Evolutionary conservation across 1,284 basidiomycete genomes (phyloP), one percentile per base, ranked within the genome.

Genomic region (Peniophora sp.): DNA sequence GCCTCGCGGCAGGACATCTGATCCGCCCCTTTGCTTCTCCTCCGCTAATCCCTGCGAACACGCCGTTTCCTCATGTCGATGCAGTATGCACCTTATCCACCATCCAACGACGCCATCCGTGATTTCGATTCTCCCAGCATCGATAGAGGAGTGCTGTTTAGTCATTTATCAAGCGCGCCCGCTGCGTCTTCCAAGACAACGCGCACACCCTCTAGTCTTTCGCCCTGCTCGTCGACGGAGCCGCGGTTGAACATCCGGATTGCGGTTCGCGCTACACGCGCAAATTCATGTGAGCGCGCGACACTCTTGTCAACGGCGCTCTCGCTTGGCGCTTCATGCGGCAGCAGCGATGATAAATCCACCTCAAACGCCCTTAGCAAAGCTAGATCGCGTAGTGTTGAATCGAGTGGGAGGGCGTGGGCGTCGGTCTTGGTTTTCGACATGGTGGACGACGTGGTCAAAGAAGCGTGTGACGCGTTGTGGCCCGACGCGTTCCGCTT

Each of bases 361-460:
- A 80, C 54, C 45, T 76, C 77, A 5, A 80, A 79, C 20, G 79
- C 78, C 39, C 83, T 77, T 20, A 89, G 66, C 25, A 86, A 65
- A 2, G 86, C 85, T 25, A 89, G 76, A 64, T 89, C 87, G n/a
- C 76, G 80, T 39, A 89, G 70, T 2, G 79, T 81, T 53, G 79
- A 73, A 52, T 72, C 66, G 44, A 88, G 69, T 6, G 81, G 69
- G 23, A 89, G 69, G 56, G 49, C 49, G 20, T 50, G 17, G 23
- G 20, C 22, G 24, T 52, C 49, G 11, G 50, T 24, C 20, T 78
- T 79, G 3, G 67, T 44, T 55, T 71, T 77, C 20, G 65, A 35
- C 32, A 24, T 53, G 49, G 45, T 35, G 19, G 20, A 14, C 35
- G 44, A 8, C 10, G n/a, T n/a, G n/a, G 27, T 32, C 27, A 32